Evolutionary conservation across 208 protist species (phyloP).

Genomic region (Phytomonas francai): DNA sequence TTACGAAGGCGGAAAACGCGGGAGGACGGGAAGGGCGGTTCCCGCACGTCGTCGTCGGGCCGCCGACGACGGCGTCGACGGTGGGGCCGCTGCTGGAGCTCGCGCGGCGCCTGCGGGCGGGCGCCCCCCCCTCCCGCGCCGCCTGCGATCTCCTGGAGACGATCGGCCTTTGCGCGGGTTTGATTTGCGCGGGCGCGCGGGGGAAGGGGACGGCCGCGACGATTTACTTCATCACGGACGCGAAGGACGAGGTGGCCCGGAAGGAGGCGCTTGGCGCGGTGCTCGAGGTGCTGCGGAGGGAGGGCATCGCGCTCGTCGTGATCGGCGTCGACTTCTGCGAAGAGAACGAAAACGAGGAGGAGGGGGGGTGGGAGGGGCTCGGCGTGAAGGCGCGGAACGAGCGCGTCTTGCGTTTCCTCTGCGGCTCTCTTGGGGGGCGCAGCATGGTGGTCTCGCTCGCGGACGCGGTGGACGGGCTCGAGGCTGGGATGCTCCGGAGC

Average conservation of each 20-base stretch:
- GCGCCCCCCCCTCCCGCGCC: not conserved
- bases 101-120: conserved; percentile 4
- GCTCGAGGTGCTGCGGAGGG: conserved; percentile 25
- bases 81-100: not conserved
- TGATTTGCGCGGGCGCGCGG: conserved; percentile 46
- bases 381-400: conserved; percentile 52
- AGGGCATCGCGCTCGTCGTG: conserved; percentile 68
- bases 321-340: conserved; percentile 54
- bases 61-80: conserved; percentile 4
- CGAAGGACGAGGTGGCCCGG: conserved; percentile 42
- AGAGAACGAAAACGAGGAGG: conserved; percentile 12
- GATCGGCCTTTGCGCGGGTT: conserved; percentile 60
- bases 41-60: too few species aligned
- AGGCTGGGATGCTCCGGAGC: conserved; percentile 16
- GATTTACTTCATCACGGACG: conserved; percentile 87
- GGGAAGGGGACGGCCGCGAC: conserved; percentile 50
- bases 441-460: conserved; percentile 37
- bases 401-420: conserved; percentile 47
- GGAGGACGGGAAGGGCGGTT: conserved; percentile 20
- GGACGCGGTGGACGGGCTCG: conserved; percentile 30
- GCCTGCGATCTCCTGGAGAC: conserved; percentile 75
- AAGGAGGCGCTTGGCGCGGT: conserved; percentile 56
- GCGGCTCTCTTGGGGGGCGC: conserved; percentile 15
- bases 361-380: conserved; percentile 15
- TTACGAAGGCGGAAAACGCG: conserved; percentile 7